Percentiles rank a stretch among this genome's conserved stretches.
Evolutionary conservation across 352 stramenopile species (phyloP).

Genomic region (Globisporangium paroecandrum): DNA sequence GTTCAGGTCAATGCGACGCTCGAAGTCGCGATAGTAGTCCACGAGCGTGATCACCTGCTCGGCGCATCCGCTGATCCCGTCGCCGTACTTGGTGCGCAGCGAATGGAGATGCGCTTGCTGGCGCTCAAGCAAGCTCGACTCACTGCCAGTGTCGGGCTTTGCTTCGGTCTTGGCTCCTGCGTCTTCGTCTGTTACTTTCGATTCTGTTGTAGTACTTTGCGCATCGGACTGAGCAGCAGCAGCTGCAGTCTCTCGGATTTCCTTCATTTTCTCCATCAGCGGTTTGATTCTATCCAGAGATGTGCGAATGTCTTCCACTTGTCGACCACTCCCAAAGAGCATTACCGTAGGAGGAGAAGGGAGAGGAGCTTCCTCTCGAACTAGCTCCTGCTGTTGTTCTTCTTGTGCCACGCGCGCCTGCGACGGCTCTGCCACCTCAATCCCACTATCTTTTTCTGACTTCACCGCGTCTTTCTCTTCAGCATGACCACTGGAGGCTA

Average conservation of each 20-base stretch:
- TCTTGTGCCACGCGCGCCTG: background rate
- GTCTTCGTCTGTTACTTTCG: background rate
- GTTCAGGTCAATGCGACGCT: conserved; percentile 61
- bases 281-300: conserved; percentile 32
- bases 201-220: background rate
- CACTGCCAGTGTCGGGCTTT: background rate
- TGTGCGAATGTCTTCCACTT: conserved; percentile 49
- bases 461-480: background rate
- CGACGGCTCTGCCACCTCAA: background rate
- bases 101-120: conserved; percentile 25
- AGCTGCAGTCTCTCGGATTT: background rate
- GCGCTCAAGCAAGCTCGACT: conserved; percentile 9
- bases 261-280: conserved; percentile 11
- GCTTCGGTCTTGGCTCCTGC: background rate
- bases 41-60: conserved; percentile 80
- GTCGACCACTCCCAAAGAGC: conserved; percentile 36
- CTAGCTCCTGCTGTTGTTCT: background rate
- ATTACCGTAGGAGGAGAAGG: background rate
- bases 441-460: background rate
- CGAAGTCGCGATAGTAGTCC: conserved; percentile 81
- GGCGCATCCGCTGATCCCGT: conserved; percentile 48
- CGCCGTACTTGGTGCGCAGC: conserved; percentile 64
- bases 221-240: background rate
- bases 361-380: background rate
- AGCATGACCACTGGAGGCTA: background rate